These are phyloP conservation scores for Pseudozyma hubeiensis DNA, from an alignment of 1,284 basidiomycete genomes.

Conservation along the genomic window DNA sequence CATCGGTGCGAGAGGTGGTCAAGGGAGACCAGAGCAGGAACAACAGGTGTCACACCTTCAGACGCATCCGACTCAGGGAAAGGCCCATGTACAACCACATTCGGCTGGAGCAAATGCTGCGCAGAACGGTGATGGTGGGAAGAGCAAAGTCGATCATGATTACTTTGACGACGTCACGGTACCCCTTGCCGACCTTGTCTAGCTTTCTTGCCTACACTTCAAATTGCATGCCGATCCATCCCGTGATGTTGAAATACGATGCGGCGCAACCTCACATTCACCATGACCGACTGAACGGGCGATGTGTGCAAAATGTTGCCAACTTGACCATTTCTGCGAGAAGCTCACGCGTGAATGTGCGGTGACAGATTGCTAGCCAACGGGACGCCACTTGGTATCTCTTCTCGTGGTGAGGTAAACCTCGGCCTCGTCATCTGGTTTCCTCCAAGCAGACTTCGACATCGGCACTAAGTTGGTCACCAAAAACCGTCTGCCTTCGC, in stretches of 20 bases:
- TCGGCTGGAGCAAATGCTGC: too few species aligned
- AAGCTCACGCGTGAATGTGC: not conserved
- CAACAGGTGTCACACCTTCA: not conserved
- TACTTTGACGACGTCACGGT: constrained; percentile 27
- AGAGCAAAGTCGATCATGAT: constrained; percentile 6
- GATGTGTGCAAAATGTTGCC: too few species aligned
- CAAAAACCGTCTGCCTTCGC: constrained; percentile 67
- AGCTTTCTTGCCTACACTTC: not conserved
- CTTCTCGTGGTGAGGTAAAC: constrained; percentile 77
- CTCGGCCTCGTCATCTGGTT: constrained; percentile 72
- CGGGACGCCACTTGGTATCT: constrained; percentile 74
- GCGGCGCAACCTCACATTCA: too few species aligned
- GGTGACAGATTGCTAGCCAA: constrained; percentile 1
- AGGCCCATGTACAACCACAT: not conserved
- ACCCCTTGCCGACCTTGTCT: constrained; percentile 4
- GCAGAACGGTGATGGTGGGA: too few species aligned
- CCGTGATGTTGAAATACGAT: too few species aligned
- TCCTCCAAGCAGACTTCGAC: constrained; percentile 76
- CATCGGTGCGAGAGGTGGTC: constrained; percentile 9
- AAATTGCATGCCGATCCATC: not conserved
- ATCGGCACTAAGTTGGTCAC: constrained; percentile 77
- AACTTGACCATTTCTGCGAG: not conserved
- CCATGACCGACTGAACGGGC: too few species aligned
- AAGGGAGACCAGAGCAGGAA: not conserved
- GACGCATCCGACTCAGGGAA: not conserved